These are phyloP conservation scores for Blastomyces gilchristii DNA, from an alignment of 2,329 filamentous ascomycete species.

Conservation along the genomic window DNA sequence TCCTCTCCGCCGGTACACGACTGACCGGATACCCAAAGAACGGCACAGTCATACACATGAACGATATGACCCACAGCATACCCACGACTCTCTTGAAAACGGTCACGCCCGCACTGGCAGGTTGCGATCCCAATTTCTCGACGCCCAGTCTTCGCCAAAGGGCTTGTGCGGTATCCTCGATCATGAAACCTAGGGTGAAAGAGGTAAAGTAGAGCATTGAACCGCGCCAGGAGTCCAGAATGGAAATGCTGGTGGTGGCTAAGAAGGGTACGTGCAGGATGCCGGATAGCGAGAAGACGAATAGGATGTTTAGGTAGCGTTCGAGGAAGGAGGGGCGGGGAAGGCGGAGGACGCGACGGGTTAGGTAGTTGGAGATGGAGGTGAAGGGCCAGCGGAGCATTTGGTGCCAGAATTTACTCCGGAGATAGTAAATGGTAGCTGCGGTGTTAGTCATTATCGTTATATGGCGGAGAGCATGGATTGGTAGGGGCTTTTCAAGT, in stretches of 20 bases:
- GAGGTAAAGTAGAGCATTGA: slow-evolving; percentile 20
- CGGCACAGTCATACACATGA: not conserved
- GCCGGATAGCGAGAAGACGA: slow-evolving; percentile 24
- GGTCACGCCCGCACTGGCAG: not conserved
- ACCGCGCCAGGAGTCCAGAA: slow-evolving; percentile 10
- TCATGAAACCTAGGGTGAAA: slow-evolving; percentile 20
- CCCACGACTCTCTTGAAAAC: not conserved
- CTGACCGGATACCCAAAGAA: not conserved
- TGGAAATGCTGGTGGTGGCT: slow-evolving; percentile 13
- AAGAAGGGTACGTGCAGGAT: slow-evolving; percentile 19
- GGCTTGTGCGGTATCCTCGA: slow-evolving; percentile 23
- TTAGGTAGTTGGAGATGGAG: slow-evolving; percentile 10
- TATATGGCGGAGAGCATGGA: not conserved
- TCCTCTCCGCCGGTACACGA: not conserved
- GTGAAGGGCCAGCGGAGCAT: slow-evolving; percentile 20
- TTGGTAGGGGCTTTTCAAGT: not conserved
- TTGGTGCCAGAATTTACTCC: slow-evolving; percentile 26
- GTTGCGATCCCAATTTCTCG: not conserved
- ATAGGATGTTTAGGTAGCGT: slow-evolving; percentile 22
- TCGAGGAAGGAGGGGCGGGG: slow-evolving; percentile 17
- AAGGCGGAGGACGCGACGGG: slow-evolving; percentile 18
- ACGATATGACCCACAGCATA: not conserved
- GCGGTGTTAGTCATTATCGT: not conserved
- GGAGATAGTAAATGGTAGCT: not conserved
- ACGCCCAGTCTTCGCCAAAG: slow-evolving; percentile 13